Evolutionary conservation across 352 stramenopile genomes (phyloP), one percentile per base, ranked within the genome.

Genomic region (Blastocystis sp.): DNA sequence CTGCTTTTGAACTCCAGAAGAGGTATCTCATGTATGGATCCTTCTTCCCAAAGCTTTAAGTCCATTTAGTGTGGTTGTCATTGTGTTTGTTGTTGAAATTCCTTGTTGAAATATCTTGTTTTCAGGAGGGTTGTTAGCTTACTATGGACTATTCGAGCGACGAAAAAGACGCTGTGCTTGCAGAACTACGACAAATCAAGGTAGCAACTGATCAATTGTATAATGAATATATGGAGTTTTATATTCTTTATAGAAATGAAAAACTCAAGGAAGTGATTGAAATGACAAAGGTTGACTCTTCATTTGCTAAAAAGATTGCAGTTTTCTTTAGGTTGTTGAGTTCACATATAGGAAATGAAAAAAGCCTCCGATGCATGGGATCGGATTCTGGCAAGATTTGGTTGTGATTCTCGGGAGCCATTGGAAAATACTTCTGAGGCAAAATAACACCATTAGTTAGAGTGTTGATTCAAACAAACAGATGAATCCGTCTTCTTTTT

Each of bases 1-100:
- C 93, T 15, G 93, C 93, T 1, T 96, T 96, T 89, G 94, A 96
- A 89, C 89, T 95, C 60, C 93, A 95, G 90, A 96, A 96, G 91
- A 93, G 92, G 82, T 96, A 95, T 91, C 95, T 96, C 91, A 87
- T 70, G 11, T 89, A 89, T 64, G 78, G 78, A 79, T 51, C 56
- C 22, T 77, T 89, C 22, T 89, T 89, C 78, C 57, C 58, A 2
- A 89, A 89, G 59, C 33, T 76, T 4, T 84, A 84, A 84, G 4
- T 37, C 40, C 3, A 9, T 48, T 48, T 48, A 48, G 40, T 48
- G 40, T n/a, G 9, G 40, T 48, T 9, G 9, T 48, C 40, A 24
- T 53, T 27, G 33, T 78, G 33, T 78, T 78, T 78, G 66, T 78
- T 78, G 24, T 42, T 59, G 27, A 78, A 15, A 15, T 75, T 40